Evolutionary conservation across 306 rosid species (phyloP).

Genomic region (Delonix regia): DNA sequence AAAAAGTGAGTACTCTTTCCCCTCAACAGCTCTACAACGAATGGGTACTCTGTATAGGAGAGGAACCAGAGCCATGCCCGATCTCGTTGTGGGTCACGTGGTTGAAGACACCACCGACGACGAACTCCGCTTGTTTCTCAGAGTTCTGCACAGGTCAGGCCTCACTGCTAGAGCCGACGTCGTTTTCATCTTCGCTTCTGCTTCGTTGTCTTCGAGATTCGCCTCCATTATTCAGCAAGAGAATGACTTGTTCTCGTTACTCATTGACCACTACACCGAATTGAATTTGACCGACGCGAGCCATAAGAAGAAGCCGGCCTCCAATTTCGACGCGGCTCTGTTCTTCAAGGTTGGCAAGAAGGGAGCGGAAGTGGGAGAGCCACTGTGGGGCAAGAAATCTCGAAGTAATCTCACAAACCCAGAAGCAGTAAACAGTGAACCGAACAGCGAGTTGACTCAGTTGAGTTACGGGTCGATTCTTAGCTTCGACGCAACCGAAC

Average conservation of each 20-base stretch:
- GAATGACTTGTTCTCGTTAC: conserved; percentile 50
- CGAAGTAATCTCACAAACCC: conserved; percentile 36
- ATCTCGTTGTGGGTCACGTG: conserved; percentile 61
- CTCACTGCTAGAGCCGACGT: conserved; percentile 61
- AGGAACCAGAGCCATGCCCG: conserved; percentile 66
- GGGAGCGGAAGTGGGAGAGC: conserved; percentile 43
- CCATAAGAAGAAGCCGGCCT: conserved; percentile 14
- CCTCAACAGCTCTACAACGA: conserved; percentile 58
- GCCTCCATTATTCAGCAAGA: conserved; percentile 50
- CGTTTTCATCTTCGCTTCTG: conserved; percentile 50
- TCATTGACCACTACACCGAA: conserved; percentile 34
- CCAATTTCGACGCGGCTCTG: conserved; percentile 48
- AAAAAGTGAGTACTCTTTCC: not conserved
- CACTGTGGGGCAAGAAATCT: conserved; percentile 62
- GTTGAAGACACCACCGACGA: conserved; percentile 43
- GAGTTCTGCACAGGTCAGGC: conserved; percentile 63
- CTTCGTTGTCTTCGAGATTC: conserved; percentile 27
- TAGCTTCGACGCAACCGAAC: conserved; percentile 64
- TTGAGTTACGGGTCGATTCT: conserved; percentile 75
- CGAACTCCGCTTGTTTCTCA: conserved; percentile 55
- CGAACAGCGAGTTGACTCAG: conserved; percentile 35
- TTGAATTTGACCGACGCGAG: conserved; percentile 41
- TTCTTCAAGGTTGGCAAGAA: conserved; percentile 43
- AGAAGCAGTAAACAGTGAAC: conserved; percentile 2
- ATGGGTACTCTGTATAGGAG: conserved; percentile 68